Base-by-base conservation (phyloP, 441 rosid species). In the Lepidium campestre region DNA sequence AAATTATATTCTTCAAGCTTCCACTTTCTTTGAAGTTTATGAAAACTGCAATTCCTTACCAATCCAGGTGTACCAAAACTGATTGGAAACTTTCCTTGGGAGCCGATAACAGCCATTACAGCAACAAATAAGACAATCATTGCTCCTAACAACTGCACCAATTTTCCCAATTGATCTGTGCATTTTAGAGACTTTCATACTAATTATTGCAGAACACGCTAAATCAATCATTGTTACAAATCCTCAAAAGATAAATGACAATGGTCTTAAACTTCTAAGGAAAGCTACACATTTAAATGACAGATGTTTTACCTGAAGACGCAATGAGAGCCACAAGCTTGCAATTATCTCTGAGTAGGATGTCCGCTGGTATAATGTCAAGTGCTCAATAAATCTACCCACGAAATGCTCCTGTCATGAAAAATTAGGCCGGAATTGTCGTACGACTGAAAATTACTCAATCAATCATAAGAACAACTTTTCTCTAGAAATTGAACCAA, bases 291-390 rank as follows among this genome's bases (percentile, higher is more conserved):
- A 59, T 34, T 35, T 41, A 35, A 68, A 7, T 18, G 52, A 55
- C 35, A 11, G 35, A 39, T 54, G 35, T 19, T 2, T 29, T 44
- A 91, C 99, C 98, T 94, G 98, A 67, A 94, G 99, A 67, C 91
- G 98, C 74, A 94, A 72, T 56, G 98, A 89, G 76, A 94, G 97
- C 99, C 98, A 94, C 78, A 91, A 84, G 79, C 96, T 91, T 46
- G 96, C 96, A 65, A 74, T 81, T 37, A 78, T 76, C 82, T 89
- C 99, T 1, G 96, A 81, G 81, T 81, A 87, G 23, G 96, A 89
- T 64, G 99, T 94, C 79, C 78, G 77, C 70, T 89, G 97, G 80
- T 94, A 94, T 77, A 83, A 47, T 15, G 77, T 61, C 61, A 91
- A 80, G 71, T 83, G 86, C 78, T 78, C 83, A 7, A 65, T 83